Evolutionary conservation across 2,329 filamentous ascomycete species (phyloP).

Genomic region (Ophiocordyceps sinensis): DNA sequence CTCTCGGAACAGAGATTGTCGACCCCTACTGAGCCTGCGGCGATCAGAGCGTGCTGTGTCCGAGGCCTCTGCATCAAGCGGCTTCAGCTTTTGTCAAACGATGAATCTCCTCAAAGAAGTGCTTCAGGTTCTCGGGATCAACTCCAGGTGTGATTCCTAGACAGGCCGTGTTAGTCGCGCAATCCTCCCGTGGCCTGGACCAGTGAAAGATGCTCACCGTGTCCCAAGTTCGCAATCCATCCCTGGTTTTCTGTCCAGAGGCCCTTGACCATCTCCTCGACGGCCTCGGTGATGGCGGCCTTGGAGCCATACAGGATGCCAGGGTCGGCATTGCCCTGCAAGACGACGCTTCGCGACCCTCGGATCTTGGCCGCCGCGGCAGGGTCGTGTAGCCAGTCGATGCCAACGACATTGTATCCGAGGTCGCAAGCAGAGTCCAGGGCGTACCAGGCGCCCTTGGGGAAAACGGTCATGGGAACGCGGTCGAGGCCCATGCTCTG

Average conservation of each 20-base stretch:
- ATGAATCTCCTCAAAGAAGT: conserved; percentile 89
- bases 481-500: conserved; percentile 58
- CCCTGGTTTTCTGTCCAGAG: conserved; percentile 71
- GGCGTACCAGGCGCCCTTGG: conserved; percentile 94
- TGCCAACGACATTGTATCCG: conserved; percentile 83
- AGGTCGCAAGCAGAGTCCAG: conserved; percentile 75
- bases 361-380: conserved; percentile 70
- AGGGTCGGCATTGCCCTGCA: conserved; percentile 94
- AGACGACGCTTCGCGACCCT: conserved; percentile 55
- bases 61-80: background rate
- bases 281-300: conserved; percentile 66
- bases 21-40: too few species aligned
- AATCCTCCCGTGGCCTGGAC: background rate
- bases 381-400: conserved; percentile 91
- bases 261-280: conserved; percentile 75
- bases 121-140: conserved; percentile 81
- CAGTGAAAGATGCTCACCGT: conserved; percentile 46
- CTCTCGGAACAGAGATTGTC: too few species aligned
- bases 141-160: conserved; percentile 86
- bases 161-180: background rate
- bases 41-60: too few species aligned
- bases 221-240: conserved; percentile 94
- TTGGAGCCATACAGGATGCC: conserved; percentile 79
- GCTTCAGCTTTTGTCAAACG: conserved; percentile 38
- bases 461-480: conserved; percentile 96